These are phyloP conservation scores for Zygosaccharomyces gambellarensis DNA, from an alignment of 805 yeast species.

Conservation along the genomic window DNA sequence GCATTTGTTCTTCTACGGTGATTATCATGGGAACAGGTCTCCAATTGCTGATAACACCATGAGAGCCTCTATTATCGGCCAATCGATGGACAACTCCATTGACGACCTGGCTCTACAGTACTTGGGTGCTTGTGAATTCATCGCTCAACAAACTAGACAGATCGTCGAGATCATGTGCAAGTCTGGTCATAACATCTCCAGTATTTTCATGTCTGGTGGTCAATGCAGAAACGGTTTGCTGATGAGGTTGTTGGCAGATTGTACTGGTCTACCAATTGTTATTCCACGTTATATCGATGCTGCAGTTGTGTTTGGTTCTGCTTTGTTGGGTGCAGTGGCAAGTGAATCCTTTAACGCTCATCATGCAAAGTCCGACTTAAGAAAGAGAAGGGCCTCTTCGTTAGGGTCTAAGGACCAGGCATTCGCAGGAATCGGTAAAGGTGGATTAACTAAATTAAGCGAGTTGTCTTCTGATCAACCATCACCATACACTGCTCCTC, in stretches of 20 bases:
- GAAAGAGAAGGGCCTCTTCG: constrained; percentile 18
- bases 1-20: constrained; percentile 90
- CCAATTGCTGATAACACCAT: constrained; percentile 95
- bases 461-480: constrained; percentile 29
- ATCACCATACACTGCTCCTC: constrained; percentile 75
- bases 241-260: constrained; percentile 86
- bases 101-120: constrained; percentile 82
- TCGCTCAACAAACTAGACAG: constrained; percentile 96
- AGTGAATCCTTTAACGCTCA: constrained; percentile 53
- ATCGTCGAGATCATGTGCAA: constrained; percentile 80
- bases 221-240: constrained; percentile 90
- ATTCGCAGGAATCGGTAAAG: constrained; percentile 7
- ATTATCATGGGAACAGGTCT: constrained; percentile 91
- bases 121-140: constrained; percentile 92
- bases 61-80: constrained; percentile 91
- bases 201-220: constrained; percentile 91
- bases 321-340: constrained; percentile 91
- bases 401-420: constrained; percentile 8
- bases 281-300: constrained; percentile 95
- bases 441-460: constrained; percentile 7
- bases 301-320: constrained; percentile 95
- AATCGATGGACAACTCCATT: constrained; percentile 81
- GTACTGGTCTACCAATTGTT: constrained; percentile 85
- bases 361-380: constrained; percentile 11
- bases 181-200: constrained; percentile 70